Evolutionary conservation across 805 yeast species (phyloP), one percentile per base, ranked within the genome.

Genomic region (Metschnikowia orientalis): DNA sequence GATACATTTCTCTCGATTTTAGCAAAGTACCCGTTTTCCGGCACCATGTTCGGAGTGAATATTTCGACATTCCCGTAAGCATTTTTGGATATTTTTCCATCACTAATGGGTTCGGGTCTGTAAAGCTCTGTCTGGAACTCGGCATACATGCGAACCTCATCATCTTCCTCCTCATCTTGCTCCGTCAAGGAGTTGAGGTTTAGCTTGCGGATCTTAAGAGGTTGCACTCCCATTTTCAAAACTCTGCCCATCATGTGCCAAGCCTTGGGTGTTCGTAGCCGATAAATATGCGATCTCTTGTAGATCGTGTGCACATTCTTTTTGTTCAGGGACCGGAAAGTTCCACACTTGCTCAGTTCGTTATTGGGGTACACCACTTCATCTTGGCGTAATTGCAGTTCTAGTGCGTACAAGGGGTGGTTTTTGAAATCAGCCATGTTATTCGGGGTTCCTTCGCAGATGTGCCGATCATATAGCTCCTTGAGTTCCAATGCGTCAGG

Each of bases 211-310:
- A 31, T 34, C 43, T 80, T 76, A 45, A 79, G 50, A 0, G 92
- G 81, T 41, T 77, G 76, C 22, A 67, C 78, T 0, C 95, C 95
- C 1, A 77, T 54, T 47, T 78, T 84, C 22, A 92, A 55, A 0
- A 78, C 69, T 13, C 96, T 61, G 0, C 98, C 98, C 26, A 71
- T 61, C 58, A 82, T 71, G 50, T 80, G 85, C 97, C 97, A 92
- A 2, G 83, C 87, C 46, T 77, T 79, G 0, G 95, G 84, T 0
- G 94, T 77, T 37, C 78, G 66, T 13, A 89, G 71, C 2, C 49
- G 50, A 29, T 75, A 67, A 2, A 92, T 86, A 46, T 80, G 77
- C 1, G 70, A 56, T 14, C 95, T 61, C 28, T 74, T 76, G 49
- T 75, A 92, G 0, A 90, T 87, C 3, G 80, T 77, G 1, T 80